Base-by-base conservation (phyloP, 1,139 yeast genomes). In the Magnusiomyces paraingens region DNA sequence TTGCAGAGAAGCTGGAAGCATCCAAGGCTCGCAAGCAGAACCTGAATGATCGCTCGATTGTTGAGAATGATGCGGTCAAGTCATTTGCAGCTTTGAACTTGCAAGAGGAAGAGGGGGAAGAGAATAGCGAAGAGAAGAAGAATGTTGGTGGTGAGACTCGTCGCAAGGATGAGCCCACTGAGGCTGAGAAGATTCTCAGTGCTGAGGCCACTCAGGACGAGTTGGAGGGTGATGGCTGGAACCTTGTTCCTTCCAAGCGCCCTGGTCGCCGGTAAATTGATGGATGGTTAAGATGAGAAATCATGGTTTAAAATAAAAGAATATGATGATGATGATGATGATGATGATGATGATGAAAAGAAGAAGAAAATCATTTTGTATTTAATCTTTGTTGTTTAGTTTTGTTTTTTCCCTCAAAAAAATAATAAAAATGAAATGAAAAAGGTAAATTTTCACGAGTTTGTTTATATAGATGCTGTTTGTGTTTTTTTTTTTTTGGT, bases 71-170 rank as follows among this genome's bases (percentile, higher is more conserved):
- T 3, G 49, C 54, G 18, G 59, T 65, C 47, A 62, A 63, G 57
- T 63, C 72, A 18, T 89, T 77, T 67, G 80, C 83, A 58, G 88
- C 87, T 43, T 77, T 89, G 69, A 76, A 81, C 52, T 73, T 76
- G 55, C 91, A 84, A 52, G 86, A 79, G 39, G 89, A 83, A 20
- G 86, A 81, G 4, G 86, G 81, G 52, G 78, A 71, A 51, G 74
- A 70, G 48, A 70, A 66, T 57, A 67, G 62, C 26, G 63, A 59
- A 20, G 56, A 52, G 41, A 55, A 46, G 21, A 54, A 59, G 26
- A 59, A 57, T 43, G 61, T 52, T n/a, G 57, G 56, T 52, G n/a
- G 20, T 8, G 66, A 59, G 54, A 60, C 61, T 40, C 63, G 61
- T 44, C 60, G 59, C 41, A 55, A 51, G 10, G 65, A 63, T 47